phyloP scores from a whole-genome alignment of 148 eudicot genomes.

The Camellia granthamiana region DNA sequence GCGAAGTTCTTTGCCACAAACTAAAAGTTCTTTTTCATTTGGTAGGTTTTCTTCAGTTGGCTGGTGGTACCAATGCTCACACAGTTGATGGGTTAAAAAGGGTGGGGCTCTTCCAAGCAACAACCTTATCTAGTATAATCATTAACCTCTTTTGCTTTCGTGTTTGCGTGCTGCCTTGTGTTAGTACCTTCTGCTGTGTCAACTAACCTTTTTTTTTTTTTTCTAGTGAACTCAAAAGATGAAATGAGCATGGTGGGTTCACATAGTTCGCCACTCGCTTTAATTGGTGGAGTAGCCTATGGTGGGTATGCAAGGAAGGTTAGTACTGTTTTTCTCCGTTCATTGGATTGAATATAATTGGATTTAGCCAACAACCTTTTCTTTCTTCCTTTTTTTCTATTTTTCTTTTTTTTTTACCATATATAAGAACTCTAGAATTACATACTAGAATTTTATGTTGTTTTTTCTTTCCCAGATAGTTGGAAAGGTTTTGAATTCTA shows the following conservation, averaged over 20 bases:
- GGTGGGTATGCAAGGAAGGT: slow-evolving; percentile 97
- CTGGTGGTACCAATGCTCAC: slow-evolving; percentile 97
- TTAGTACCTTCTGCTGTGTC: neutral
- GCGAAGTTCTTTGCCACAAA: neutral
- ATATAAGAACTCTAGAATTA: neutral
- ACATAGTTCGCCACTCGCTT: slow-evolving; percentile 25
- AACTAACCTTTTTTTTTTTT: slow-evolving; percentile 3
- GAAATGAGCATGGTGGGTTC: slow-evolving; percentile 10
- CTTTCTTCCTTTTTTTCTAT: neutral
- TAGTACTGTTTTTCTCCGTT: neutral
- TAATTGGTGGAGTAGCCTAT: slow-evolving; percentile 76
- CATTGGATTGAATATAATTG: neutral
- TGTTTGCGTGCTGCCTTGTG: neutral
- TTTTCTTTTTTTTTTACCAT: neutral
- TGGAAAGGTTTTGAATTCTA: slow-evolving; percentile 59
- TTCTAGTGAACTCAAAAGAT: slow-evolving; percentile 26
- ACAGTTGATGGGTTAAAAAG: slow-evolving; percentile 70
- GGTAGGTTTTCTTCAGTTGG: slow-evolving; percentile 88
- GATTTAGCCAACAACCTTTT: neutral
- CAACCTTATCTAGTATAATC: slow-evolving; percentile 29
- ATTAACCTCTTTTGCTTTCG: neutral
- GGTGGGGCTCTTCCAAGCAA: slow-evolving; percentile 53
- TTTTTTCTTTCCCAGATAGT: slow-evolving; percentile 50
- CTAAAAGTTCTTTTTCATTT: neutral
- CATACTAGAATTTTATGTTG: neutral